These are phyloP conservation scores for Claviceps purpurea DNA, from an alignment of 2,329 filamentous ascomycete species.

Conservation along the genomic window DNA sequence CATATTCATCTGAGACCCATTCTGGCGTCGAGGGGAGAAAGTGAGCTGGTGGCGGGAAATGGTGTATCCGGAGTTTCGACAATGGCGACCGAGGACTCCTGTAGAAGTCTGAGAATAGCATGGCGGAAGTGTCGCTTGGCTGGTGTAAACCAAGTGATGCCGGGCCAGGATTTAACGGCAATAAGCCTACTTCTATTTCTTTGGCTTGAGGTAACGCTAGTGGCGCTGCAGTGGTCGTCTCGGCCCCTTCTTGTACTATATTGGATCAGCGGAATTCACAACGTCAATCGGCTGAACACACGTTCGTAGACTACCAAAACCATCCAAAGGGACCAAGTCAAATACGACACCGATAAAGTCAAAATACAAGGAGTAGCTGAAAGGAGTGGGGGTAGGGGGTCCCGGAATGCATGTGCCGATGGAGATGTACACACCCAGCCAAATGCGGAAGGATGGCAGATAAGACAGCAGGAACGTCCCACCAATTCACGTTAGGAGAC, in stretches of 20 bases:
- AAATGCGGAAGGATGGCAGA: constrained; percentile 2
- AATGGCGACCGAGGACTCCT: constrained; percentile 41
- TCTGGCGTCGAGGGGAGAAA: constrained; percentile 17
- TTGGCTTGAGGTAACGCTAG: background rate
- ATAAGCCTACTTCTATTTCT: background rate
- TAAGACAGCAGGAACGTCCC: background rate
- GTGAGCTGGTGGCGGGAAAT: constrained; percentile 17
- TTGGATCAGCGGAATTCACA: background rate
- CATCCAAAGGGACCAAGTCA: background rate
- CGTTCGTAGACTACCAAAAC: background rate
- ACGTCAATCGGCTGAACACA: background rate
- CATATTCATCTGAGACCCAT: constrained; percentile 38
- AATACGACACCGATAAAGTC: background rate
- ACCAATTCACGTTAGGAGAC: background rate
- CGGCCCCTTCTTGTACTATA: background rate
- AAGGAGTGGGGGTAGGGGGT: background rate
- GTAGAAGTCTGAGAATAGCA: constrained; percentile 48
- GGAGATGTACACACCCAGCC: background rate
- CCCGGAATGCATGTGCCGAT: background rate
- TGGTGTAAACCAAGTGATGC: background rate
- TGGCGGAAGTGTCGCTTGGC: constrained; percentile 13
- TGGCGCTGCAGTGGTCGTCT: background rate
- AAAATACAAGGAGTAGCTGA: background rate
- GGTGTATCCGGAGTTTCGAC: constrained; percentile 33
- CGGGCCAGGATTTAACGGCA: background rate